phyloP scores from a whole-genome alignment of 345 rosid species.

The Eucalyptus melliodora region DNA sequence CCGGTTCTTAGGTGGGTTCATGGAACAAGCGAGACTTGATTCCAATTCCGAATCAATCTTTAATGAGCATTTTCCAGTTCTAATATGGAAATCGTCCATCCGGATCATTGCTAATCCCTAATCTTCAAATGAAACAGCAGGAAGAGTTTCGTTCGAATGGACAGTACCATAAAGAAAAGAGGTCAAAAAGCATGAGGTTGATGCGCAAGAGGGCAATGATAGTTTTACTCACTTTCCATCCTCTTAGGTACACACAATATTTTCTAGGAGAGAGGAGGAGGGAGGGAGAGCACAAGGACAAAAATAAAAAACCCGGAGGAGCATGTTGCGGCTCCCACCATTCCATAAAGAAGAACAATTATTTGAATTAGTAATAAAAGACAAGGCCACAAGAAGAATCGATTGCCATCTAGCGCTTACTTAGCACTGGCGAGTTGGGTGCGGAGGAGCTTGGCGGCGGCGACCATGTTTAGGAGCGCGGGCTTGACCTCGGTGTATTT shows the following conservation, averaged over 20 bases:
- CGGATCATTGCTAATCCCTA: too few species aligned
- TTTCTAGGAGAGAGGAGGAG: neutral
- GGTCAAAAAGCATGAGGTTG: neutral
- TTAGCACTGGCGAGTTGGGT: conserved; percentile 75
- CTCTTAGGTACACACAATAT: neutral
- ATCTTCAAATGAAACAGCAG: neutral
- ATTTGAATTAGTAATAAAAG: neutral
- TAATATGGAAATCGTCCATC: too few species aligned
- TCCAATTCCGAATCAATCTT: too few species aligned
- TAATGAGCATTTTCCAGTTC: too few species aligned
- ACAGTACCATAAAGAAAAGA: neutral
- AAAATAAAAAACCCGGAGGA: neutral
- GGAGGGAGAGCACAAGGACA: neutral
- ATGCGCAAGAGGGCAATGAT: neutral
- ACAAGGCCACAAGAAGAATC: neutral
- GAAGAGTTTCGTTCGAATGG: neutral
- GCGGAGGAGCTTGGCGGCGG: conserved; percentile 90
- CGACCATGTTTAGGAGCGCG: conserved; percentile 74
- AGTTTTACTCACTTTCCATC: neutral
- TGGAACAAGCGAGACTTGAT: too few species aligned
- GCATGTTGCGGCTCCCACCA: neutral
- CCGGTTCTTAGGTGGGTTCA: too few species aligned
- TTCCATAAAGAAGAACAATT: neutral
- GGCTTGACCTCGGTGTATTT: conserved; percentile 90
- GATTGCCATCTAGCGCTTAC: conserved; percentile 6